Evolutionary conservation across 2,329 filamentous ascomycete species (phyloP), one percentile per base, ranked within the genome.

Genomic region (Alternaria atra): DNA sequence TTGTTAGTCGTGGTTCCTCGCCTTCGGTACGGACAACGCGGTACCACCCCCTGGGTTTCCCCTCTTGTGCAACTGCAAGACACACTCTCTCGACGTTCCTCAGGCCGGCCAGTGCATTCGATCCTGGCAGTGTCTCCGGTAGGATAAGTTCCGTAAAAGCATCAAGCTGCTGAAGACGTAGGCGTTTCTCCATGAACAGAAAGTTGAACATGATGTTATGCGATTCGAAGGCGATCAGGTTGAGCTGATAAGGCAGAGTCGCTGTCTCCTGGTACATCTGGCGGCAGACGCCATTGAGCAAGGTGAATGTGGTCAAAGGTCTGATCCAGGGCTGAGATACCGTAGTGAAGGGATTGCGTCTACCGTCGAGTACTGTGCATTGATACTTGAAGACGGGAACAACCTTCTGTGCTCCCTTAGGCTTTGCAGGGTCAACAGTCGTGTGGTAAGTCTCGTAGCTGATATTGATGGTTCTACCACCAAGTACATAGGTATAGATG

Each of bases 191-290:
- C 30, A 69, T 34, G 15, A 68, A 54, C 15, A 77, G 12, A 37
- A 76, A 75, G 42, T 77, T 75, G 54, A 72, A 63, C 70, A 76
- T 68, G 47, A 60, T 63, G 39, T 65, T 67, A 35, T 70, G 37
- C 3, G 61, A 64, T 13, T 50, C 58, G 44, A 77, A 75, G 6
- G 61, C 65, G 15, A 75, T 63, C 4, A 52, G 25, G 40, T 73
- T 75, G 5, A 73, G 60, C 40, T 65, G 61, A 43, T 69, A 76
- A 0, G 73, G 73, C 8, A 77, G 42, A 4, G 46, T 54, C 15
- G 68, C 67, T 5, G 74, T 76, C 60, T 77, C 74, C 23, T 65
- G 23, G 37, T 75, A 73, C 13, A 76, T 51, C 44, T 76, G 74
- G 9, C 73, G 70, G 51, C 72, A 74, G 8, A 76, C 63, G 13